These are phyloP conservation scores for Chalciporus sphaerocephalus DNA, from an alignment of 768 basidiomycete species.

Conservation along the genomic window DNA sequence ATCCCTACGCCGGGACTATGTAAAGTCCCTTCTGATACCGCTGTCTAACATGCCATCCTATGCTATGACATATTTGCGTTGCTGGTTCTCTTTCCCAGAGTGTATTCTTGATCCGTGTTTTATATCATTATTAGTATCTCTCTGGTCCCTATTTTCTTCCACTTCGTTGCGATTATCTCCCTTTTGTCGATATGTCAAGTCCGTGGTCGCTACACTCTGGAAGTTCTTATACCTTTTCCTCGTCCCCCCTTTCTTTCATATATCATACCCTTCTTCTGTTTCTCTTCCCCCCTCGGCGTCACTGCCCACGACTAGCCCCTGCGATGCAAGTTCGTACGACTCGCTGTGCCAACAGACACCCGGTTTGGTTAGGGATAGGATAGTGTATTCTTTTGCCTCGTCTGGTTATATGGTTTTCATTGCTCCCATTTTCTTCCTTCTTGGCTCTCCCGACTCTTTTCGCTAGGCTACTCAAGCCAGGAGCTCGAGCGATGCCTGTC, in stretches of 20 bases:
- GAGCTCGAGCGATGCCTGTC: slow-evolving; percentile 21
- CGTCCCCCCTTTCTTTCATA: slow-evolving; percentile 7
- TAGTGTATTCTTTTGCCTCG: neutral
- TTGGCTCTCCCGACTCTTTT: too few species aligned
- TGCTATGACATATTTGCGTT: neutral
- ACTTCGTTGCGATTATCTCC: slow-evolving; percentile 1
- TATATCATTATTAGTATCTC: slow-evolving; percentile 4
- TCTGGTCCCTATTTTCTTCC: neutral
- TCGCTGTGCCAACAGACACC: neutral
- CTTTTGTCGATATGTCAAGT: slow-evolving; percentile 2
- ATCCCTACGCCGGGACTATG: slow-evolving; percentile 19
- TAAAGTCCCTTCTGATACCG: slow-evolving; percentile 5
- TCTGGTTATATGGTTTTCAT: neutral
- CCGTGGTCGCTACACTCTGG: slow-evolving; percentile 1
- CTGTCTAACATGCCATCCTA: neutral
- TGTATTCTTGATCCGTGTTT: slow-evolving; percentile 16
- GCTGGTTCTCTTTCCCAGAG: slow-evolving; percentile 1
- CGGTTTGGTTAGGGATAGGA: neutral
- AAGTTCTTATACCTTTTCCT: slow-evolving; percentile 18
- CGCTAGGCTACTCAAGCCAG: slow-evolving; percentile 12
- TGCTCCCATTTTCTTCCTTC: neutral
- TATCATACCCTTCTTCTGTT: slow-evolving; percentile 20
- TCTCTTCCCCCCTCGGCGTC: neutral
- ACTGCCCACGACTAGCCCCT: neutral
- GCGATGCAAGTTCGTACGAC: neutral